Base-by-base conservation (phyloP, 495 filamentous ascomycete species). In the Wilcoxina mikolae region DNA sequence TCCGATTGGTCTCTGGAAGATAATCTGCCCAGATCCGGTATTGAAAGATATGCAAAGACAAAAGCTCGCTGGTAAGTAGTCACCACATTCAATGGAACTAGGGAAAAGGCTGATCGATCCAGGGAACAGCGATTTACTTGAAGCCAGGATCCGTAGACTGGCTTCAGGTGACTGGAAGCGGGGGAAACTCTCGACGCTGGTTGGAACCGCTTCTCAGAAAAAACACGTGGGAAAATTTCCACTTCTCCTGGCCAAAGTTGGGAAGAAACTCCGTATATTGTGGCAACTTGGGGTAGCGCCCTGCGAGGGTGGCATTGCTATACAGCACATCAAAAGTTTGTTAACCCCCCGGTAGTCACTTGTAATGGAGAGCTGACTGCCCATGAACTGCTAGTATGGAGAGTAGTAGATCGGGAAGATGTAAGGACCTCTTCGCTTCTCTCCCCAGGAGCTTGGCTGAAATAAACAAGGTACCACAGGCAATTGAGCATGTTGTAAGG, bases 211-310 rank as follows among this genome's bases (percentile, higher is more conserved):
- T 3, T 12, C 45, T 24, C 9, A 3, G 45, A n/a, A n/a, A 12
- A 41, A 52, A 26, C 10, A 39, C 23, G 12, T 52, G 3, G 20
- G 25, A 4, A 11, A 41, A 4, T 10, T 31, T 1, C 49, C 11
- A 1, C 49, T 52, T 4, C n/a, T 38, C 1, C 18, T 9, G 26
- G 49, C 31, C n/a, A 23, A 39, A 22, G 28, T 23, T 18, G 49
- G 49, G 2, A 52, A 26, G 33, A 12, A 38, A 9, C 31, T 52
- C 7, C 28, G 18, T 15, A 66, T 72, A 27, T 28, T 72, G 2
- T 72, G 70, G 70, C 70, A 72, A 50, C 43, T 69, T 4, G 68
- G 67, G 51, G 41, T 68, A 1, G 71, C 58, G 0, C 65, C 61
- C 7, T 65, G 68, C 15, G 58, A 65, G 11, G 51, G 58, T 3